Conservation (phyloP, 2,329 filamentous ascomycete species). For the Epichloe coenophiala region DNA sequence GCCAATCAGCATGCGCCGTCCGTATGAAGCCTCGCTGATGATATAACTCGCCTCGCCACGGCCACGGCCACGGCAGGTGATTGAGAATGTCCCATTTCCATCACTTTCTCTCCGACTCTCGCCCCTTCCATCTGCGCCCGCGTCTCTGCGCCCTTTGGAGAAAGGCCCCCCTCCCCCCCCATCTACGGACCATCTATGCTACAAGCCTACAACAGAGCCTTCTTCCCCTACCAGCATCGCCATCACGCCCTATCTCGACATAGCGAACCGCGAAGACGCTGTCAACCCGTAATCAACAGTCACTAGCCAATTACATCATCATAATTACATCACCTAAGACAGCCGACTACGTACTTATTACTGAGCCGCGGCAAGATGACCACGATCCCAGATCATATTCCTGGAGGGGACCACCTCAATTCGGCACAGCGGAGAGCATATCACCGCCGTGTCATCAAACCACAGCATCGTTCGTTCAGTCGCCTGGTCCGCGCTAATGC, state of each 20-base stretch:
- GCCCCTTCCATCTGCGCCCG: not conserved
- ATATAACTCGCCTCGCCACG: conserved; percentile 2
- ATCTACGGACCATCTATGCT: too few relatives aligned
- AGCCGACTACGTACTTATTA: not conserved
- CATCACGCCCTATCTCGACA: not conserved
- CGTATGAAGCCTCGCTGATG: not conserved
- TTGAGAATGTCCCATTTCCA: not conserved
- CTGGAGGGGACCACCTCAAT: not conserved
- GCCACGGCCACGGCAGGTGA: not conserved
- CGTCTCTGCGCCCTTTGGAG: not conserved
- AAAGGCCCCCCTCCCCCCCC: not conserved
- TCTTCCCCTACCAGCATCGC: not conserved
- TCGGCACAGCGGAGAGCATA: not conserved
- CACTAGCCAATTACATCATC: not conserved
- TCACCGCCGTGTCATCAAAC: conserved; percentile 1
- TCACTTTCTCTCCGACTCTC: not conserved
- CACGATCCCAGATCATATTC: not conserved
- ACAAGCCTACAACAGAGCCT: not conserved
- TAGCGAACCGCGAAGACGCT: not conserved
- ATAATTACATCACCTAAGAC: not conserved
- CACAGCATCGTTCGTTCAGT: conserved; percentile 3
- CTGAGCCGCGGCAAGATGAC: not conserved
- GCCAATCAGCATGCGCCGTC: conserved; percentile 9
- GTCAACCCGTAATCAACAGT: too few relatives aligned
- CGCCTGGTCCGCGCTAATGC: conserved; percentile 19